Percentiles rank a stretch among this genome's conserved stretches.
These are phyloP conservation scores for Trametes versicolor DNA, from an alignment of 1,284 basidiomycete genomes.

Conservation along the genomic window DNA sequence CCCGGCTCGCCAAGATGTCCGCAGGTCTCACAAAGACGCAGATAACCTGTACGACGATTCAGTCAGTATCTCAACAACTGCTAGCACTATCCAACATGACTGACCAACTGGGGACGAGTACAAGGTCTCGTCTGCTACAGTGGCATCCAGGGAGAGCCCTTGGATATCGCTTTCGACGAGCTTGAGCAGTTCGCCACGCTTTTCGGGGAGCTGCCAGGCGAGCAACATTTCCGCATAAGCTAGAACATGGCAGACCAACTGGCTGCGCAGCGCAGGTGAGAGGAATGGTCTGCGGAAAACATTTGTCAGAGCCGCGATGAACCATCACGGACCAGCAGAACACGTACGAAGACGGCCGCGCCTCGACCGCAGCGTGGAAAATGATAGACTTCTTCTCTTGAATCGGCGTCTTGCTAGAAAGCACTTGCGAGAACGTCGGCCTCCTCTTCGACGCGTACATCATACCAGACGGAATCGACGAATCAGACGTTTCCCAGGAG, in stretches of 20 bases:
- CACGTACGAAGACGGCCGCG: conserved; percentile 36
- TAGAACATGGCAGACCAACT: conserved; percentile 68
- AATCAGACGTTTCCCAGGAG: conserved; percentile 58
- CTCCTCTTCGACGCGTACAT: conserved; percentile 54
- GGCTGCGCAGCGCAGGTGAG: conserved; percentile 41
- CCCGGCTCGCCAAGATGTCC: conserved; percentile 31
- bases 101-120: conserved; percentile 44
- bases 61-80: neutral
- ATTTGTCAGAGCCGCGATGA: neutral
- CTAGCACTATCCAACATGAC: neutral
- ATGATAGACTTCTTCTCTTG: conserved; percentile 49
- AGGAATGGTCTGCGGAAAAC: conserved; percentile 26
- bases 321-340: conserved; percentile 6
- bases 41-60: conserved; percentile 32
- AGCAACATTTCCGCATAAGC: conserved; percentile 81
- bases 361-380: conserved; percentile 41
- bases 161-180: conserved; percentile 53
- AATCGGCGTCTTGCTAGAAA: conserved; percentile 39
- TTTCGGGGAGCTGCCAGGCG: conserved; percentile 72
- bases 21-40: conserved; percentile 49
- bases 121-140: conserved; percentile 46
- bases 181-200: conserved; percentile 77
- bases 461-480: conserved; percentile 40
- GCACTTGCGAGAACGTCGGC: conserved; percentile 51
- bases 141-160: conserved; percentile 35